Evolutionary conservation across 2,329 filamentous ascomycete species (phyloP).

Genomic region (Akanthomyces lecanii): DNA sequence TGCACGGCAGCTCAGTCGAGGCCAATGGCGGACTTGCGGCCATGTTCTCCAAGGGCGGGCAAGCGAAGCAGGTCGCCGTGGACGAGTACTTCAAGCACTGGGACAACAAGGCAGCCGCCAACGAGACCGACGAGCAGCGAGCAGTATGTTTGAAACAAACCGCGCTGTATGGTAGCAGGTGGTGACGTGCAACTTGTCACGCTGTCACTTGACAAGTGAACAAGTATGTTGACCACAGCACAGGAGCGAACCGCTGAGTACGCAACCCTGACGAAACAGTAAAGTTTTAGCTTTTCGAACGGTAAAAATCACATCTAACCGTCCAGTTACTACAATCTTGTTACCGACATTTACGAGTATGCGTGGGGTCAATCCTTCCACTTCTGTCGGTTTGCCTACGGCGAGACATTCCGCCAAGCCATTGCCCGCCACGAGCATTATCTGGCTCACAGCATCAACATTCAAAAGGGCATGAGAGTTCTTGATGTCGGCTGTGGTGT

Average conservation of each 20-base stretch:
- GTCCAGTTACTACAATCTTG: conserved; percentile 88
- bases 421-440: conserved; percentile 97
- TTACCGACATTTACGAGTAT: conserved; percentile 92
- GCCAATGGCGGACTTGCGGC: conserved; percentile 71
- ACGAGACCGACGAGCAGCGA: conserved; percentile 78
- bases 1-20: conserved; percentile 71
- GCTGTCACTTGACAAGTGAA: background rate
- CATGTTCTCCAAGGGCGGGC: conserved; percentile 75
- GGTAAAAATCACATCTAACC: background rate
- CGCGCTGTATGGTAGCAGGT: no score
- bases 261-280: conserved; percentile 89
- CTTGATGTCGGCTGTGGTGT: conserved; percentile 96
- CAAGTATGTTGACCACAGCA: conserved; percentile 39
- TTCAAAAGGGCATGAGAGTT: conserved; percentile 82
- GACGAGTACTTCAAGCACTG: conserved; percentile 97
- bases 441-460: conserved; percentile 80
- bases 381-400: conserved; percentile 87
- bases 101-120: conserved; percentile 74
- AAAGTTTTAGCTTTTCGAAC: conserved; percentile 24
- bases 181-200: conserved; percentile 17
- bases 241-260: conserved; percentile 73
- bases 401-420: conserved; percentile 83
- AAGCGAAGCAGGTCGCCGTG: conserved; percentile 74
- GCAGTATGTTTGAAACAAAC: conserved; percentile 54
- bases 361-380: conserved; percentile 96